Evolutionary conservation across 1,284 basidiomycete species (phyloP), one percentile per base, ranked within the genome.

Genomic region (Athelia sp.): DNA sequence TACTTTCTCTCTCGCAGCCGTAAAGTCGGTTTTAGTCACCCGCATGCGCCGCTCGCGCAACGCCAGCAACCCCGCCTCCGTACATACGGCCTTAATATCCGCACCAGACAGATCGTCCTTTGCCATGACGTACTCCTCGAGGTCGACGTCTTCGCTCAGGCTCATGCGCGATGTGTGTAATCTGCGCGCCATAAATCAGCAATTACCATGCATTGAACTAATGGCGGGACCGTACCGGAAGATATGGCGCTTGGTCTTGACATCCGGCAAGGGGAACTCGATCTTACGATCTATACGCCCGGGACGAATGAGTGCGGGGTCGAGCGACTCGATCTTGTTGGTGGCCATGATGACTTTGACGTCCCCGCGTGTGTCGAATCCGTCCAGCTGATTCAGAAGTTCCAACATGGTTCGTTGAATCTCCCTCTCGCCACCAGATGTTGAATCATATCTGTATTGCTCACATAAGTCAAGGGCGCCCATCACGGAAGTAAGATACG

Each of bases 341-440:
- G 90, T 93, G 21, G 91, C 91, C 87, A 90, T 90, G 64, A 93
- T 93, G 59, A 98, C 95, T 72, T 99, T 99, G 55, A 99, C 96
- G 65, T 99, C 96, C 26, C 95, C 94, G 52, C 95, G 84, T n/a
- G 93, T 94, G 67, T 99, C 97, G 71, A 99, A 99, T 35, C 97
- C 97, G 63, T 99, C 97, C 42, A 99, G 80, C 69, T 99, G 97
- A 68, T 98, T 99, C 40, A 99, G 79, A 47, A 99, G 78, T 66
- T 99, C 97, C 66, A 99, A 78, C 97, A 99, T 99, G 40, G 97
- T 99, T 51, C 97, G 83, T 67, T 99, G 97, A 58, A 99, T 98
- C 74, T 99, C 97, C 54, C 96, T 87, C 71, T 99, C 96, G 56
- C 97, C 97, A 43, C 93, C 93, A 23, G 95, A 98, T 54, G 95